A percentile compares a stretch with the other conserved stretches of the same genome.
Conservation (phyloP, 208 protist genomes). For the Trypanosomatidae sp. region DNA sequence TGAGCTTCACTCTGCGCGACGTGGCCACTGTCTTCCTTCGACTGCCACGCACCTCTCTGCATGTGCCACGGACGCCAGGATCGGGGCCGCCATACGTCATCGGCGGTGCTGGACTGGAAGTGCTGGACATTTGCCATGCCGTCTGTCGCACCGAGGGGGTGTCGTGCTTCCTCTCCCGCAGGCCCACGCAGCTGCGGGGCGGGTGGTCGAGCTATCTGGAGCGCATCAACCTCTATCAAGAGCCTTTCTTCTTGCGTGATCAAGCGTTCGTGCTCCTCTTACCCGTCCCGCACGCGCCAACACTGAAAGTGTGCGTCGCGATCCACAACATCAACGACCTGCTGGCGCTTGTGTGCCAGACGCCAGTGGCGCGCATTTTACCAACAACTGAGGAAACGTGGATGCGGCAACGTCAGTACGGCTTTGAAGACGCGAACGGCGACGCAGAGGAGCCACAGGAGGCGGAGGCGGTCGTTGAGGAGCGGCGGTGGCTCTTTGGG, state of each 20-base stretch:
- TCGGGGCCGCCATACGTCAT: neutral
- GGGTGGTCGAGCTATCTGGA: conserved; percentile 68
- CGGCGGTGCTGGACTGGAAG: conserved; percentile 14
- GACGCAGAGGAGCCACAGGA: neutral
- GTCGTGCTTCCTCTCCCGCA: conserved; percentile 63
- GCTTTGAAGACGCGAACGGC: conserved; percentile 13
- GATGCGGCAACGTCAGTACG: conserved; percentile 34
- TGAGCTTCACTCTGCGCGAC: conserved; percentile 68
- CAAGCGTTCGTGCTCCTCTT: conserved; percentile 63
- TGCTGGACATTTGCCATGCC: conserved; percentile 51
- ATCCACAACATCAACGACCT: conserved; percentile 76
- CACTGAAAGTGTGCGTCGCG: conserved; percentile 65
- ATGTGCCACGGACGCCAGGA: neutral
- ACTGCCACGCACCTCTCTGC: conserved; percentile 30
- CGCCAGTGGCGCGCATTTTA: conserved; percentile 32
- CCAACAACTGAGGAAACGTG: conserved; percentile 43
- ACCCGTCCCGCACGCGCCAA: conserved; percentile 56
- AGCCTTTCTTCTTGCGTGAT: conserved; percentile 63
- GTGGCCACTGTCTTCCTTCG: conserved; percentile 56
- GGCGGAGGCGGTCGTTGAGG: conserved; percentile 2
- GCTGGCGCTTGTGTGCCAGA: conserved; percentile 47
- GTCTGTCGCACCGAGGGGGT: conserved; percentile 42
- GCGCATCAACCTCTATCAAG: conserved; percentile 59
- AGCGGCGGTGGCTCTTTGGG: conserved; percentile 38
- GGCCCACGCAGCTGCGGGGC: conserved; percentile 30